Conservation (phyloP, 2,329 filamentous ascomycete genomes). For the Nemania serpens region DNA sequence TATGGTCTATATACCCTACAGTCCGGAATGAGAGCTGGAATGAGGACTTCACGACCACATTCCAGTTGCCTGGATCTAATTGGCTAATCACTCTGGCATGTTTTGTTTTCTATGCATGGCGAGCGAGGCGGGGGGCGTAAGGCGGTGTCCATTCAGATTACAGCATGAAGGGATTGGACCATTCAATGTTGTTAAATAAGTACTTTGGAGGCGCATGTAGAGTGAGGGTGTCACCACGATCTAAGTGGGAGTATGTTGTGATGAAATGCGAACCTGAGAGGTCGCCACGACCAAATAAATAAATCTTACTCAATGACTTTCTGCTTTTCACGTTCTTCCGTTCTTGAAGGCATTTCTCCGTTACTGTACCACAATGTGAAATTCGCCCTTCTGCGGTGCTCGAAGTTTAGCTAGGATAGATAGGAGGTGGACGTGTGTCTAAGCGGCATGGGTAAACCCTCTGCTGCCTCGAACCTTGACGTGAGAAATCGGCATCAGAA, state of each 20-base stretch:
- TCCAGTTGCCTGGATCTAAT: constrained; percentile 11
- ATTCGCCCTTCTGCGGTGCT: too few species aligned
- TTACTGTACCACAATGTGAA: too few species aligned
- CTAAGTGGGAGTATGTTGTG: constrained; percentile 6
- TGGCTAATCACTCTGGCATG: not conserved
- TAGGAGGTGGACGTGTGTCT: too few species aligned
- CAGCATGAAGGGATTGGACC: constrained; percentile 20
- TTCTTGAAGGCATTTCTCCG: not conserved
- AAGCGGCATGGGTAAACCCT: too few species aligned
- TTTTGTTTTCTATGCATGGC: constrained; percentile 34
- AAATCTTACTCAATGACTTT: not conserved
- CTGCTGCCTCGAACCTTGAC: too few species aligned
- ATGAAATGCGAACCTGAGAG: not conserved
- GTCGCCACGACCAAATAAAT: not conserved
- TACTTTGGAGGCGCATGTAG: constrained; percentile 28
- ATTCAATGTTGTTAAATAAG: constrained; percentile 9
- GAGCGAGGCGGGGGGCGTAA: constrained; percentile 33
- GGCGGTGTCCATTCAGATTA: constrained; percentile 20
- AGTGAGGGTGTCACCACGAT: constrained; percentile 27
- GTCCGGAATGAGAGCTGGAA: constrained; percentile 20
- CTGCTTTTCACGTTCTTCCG: not conserved
- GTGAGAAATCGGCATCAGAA: too few species aligned
- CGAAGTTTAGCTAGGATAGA: too few species aligned
- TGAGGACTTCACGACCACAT: constrained; percentile 8
- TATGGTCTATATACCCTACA: constrained; percentile 21